Evolutionary conservation across 164 flowering plant genomes (phyloP).

Genomic region (Aristolochia contorta): DNA sequence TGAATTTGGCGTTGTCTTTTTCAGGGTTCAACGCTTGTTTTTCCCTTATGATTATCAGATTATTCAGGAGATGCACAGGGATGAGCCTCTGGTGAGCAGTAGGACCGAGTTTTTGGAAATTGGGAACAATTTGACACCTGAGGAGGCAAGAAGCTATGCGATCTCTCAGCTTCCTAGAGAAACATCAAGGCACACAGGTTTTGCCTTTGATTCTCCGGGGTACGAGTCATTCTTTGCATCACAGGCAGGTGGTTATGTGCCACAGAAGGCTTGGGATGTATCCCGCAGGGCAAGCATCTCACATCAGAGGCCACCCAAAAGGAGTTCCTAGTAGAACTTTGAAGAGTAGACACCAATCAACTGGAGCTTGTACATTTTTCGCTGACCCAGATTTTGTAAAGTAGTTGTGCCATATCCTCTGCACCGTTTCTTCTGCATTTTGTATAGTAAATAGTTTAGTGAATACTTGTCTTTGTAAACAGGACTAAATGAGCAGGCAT

Average conservation of each 20-base stretch:
- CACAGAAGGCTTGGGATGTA: constrained; percentile 98
- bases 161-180: constrained; percentile 68
- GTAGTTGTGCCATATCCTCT: neutral
- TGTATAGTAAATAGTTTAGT: no score
- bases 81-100: constrained; percentile 48
- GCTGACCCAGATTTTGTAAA: neutral
- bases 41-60: constrained; percentile 86
- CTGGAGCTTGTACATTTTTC: neutral
- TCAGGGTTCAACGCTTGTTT: constrained; percentile 87
- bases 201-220: constrained; percentile 94
- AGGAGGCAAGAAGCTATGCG: constrained; percentile 71
- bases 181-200: constrained; percentile 81
- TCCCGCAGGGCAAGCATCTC: constrained; percentile 77
- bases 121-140: constrained; percentile 47
- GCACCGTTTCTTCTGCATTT: neutral
- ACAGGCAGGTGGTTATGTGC: constrained; percentile 64
- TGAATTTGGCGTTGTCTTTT: constrained; percentile 3
- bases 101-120: constrained; percentile 40
- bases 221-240: constrained; percentile 94
- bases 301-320: constrained; percentile 29
- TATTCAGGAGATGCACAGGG: constrained; percentile 69
- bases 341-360: neutral
- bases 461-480: no score
- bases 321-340: neutral
- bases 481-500: no score